Base-by-base conservation (phyloP, 805 yeast genomes). In the Spathaspora gorwiae region DNA sequence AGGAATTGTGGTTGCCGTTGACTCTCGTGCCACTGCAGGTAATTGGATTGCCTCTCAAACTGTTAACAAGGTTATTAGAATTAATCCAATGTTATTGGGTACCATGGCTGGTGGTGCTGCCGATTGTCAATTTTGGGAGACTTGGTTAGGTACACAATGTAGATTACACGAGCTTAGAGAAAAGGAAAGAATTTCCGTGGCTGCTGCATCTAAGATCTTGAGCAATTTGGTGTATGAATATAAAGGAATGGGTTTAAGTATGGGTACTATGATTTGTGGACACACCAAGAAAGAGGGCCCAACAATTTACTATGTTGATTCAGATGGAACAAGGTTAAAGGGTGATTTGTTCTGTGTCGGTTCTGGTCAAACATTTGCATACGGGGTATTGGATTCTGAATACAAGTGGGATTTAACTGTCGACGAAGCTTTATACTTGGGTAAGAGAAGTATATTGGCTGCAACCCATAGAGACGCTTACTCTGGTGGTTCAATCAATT, bases 51-150 rank as follows among this genome's bases (percentile, higher is more conserved):
- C 97, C 15, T 90, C 97, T 12, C 97, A 90, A 65, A 90, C 97
- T 2, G 99, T 94, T 52, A 92, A 92, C 69, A 94, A 94, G 68
- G 99, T 94, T 45, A 90, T 94, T 59, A 92, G 92, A 67, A 94
- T 94, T 70, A 94, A 94, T 67, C 97, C 97, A 44, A 86, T 87
- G 65, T 70, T 94, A 52, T 76, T 94, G 57, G 99, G 99, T 53
- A 94, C 99, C 15, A 83, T 94, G 97, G 99, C 99, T 31, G 99
- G 99, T 70, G 98, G 98, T 73, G 99, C 99, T 41, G 98, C 98
- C 30, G 99, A 94, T 70, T 94, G 99, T 76, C 99, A 94, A 67
- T 94, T 76, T 69, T 94, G 99, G 99, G 98, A 94, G 71, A 88
- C 97, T 33, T 94, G 98, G 98, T 78, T 94, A 49, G 99, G 99